These are phyloP conservation scores for Coniella vitis DNA, from an alignment of 2,329 filamentous ascomycete species.

Conservation along the genomic window DNA sequence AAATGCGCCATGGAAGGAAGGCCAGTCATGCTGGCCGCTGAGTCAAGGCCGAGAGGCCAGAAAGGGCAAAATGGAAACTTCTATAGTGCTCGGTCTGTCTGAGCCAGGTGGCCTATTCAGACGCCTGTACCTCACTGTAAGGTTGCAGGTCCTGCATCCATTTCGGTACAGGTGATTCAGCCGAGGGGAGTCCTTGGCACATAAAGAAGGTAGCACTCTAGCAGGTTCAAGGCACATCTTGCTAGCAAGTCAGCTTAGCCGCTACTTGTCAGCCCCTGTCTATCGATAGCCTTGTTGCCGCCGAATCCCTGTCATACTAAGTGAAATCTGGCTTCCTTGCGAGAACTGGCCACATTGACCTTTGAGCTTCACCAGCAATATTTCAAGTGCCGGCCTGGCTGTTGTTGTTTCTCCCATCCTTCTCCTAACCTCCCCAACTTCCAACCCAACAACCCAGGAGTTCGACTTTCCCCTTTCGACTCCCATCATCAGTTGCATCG, in stretches of 20 bases:
- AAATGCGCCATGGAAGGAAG: background rate
- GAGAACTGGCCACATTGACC: slow-evolving; percentile 17
- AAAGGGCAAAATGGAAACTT: background rate
- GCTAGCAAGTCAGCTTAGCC: background rate
- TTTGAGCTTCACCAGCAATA: slow-evolving; percentile 15
- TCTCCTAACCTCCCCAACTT: background rate
- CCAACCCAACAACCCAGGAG: background rate
- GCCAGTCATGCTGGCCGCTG: background rate
- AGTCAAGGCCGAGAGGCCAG: background rate
- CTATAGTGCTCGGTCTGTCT: background rate
- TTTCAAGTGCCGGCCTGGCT: slow-evolving; percentile 7
- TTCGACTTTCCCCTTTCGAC: background rate
- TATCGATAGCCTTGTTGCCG: slow-evolving; percentile 9
- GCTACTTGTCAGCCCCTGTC: background rate
- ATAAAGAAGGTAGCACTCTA: no score
- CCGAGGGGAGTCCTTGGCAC: background rate
- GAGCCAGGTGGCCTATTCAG: slow-evolving; percentile 7
- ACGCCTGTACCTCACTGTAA: background rate
- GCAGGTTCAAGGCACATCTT: no score
- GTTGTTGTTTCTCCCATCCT: background rate
- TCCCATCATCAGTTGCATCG: background rate
- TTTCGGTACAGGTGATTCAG: no score
- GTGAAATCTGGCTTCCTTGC: slow-evolving; percentile 16
- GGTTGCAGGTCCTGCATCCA: background rate
- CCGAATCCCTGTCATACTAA: slow-evolving; percentile 9